Evolutionary conservation across 768 basidiomycete genomes (phyloP).

Genomic region (Lentinula sp.): DNA sequence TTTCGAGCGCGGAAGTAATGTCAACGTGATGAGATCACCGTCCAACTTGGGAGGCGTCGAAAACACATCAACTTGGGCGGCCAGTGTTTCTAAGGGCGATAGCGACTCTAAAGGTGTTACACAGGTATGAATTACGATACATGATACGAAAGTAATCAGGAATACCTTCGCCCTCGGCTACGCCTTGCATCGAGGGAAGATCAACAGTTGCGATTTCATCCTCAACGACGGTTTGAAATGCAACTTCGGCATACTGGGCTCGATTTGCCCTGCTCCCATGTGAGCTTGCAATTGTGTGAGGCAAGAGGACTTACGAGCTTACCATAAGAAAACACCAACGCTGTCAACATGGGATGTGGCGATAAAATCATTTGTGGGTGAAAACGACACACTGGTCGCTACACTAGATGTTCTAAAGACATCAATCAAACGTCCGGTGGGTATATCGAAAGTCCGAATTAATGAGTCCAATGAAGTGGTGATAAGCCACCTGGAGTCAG

Average conservation of each 20-base stretch:
- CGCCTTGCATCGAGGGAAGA: constrained; percentile 82
- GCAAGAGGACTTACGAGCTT: not conserved
- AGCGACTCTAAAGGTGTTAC: constrained; percentile 64
- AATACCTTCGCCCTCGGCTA: constrained; percentile 75
- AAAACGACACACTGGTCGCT: constrained; percentile 88
- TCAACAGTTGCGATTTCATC: constrained; percentile 63
- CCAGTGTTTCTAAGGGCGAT: constrained; percentile 54
- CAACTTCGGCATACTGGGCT: constrained; percentile 85
- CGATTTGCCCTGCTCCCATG: constrained; percentile 76
- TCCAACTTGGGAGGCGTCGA: constrained; percentile 85
- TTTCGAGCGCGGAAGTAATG: constrained; percentile 82
- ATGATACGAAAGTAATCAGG: not conserved
- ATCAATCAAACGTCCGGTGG: constrained; percentile 88
- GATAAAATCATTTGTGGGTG: constrained; percentile 92
- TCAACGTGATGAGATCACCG: constrained; percentile 89
- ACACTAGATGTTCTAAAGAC: constrained; percentile 84
- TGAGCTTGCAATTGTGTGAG: constrained; percentile 1
- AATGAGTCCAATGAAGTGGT: constrained; percentile 84
- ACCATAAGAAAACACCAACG: constrained; percentile 95
- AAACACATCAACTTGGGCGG: constrained; percentile 62
- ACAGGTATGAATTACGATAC: not conserved
- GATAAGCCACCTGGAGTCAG: constrained; percentile 92
- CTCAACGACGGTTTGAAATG: constrained; percentile 75
- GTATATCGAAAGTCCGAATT: constrained; percentile 93
- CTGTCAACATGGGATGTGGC: constrained; percentile 94